phyloP scores from a whole-genome alignment of 2,329 filamentous ascomycete species.

The Diplodia seriata region DNA sequence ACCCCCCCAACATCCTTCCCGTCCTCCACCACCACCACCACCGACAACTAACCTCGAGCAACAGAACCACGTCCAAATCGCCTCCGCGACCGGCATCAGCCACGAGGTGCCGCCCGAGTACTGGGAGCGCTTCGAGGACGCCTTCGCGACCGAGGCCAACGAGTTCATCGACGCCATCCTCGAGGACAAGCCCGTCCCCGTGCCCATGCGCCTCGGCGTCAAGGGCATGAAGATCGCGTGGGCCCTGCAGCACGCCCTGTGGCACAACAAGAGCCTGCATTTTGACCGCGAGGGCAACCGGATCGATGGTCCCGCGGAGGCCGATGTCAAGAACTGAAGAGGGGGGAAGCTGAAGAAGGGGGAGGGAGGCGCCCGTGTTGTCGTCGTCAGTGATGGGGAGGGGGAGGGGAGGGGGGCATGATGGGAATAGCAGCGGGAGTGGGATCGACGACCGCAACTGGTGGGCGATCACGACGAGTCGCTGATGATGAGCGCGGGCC shows the following conservation, averaged over 20 bases:
- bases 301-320: no score
- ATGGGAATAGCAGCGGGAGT: no score
- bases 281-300: slow-evolving; percentile 42
- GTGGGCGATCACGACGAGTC: neutral
- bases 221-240: slow-evolving; percentile 49
- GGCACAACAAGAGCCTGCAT: slow-evolving; percentile 62
- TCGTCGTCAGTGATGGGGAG: neutral
- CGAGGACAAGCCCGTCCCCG: slow-evolving; percentile 47
- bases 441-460: neutral
- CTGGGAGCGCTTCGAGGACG: slow-evolving; percentile 50
- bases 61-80: slow-evolving; percentile 44
- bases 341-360: no score
- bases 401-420: no score
- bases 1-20: no score
- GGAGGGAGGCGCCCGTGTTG: neutral
- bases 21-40: neutral
- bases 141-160: slow-evolving; percentile 51
- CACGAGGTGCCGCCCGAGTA: slow-evolving; percentile 50
- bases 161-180: slow-evolving; percentile 49
- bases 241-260: slow-evolving; percentile 64
- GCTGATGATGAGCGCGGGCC: no score
- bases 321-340: no score
- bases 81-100: slow-evolving; percentile 44
- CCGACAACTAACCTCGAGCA: neutral
- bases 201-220: slow-evolving; percentile 45